Conservation (phyloP, 148 eudicot genomes). For the Fallopia convolvulus region DNA sequence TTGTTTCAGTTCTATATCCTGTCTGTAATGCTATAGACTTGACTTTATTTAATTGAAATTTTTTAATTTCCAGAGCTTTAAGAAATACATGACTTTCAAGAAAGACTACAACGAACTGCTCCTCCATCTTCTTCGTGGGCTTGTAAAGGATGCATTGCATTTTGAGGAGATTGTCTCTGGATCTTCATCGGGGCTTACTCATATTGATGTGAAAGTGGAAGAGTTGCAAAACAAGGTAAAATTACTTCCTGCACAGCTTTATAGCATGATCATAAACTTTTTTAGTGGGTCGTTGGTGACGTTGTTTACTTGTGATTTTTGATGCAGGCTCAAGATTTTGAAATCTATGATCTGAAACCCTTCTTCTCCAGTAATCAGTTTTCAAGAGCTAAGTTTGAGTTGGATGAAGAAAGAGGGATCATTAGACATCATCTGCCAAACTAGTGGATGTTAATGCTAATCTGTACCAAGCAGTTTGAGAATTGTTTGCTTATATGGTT, state of each 20-base stretch:
- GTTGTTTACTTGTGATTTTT: not conserved
- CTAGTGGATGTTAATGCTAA: not conserved
- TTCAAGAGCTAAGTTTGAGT: constrained; percentile 48
- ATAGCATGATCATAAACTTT: not conserved
- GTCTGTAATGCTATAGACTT: not conserved
- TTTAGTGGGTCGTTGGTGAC: not conserved
- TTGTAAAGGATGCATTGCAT: constrained; percentile 73
- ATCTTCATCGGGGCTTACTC: constrained; percentile 31
- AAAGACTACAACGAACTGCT: constrained; percentile 80
- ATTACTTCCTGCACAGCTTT: not conserved
- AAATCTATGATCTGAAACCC: constrained; percentile 64
- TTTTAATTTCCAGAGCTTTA: constrained; percentile 60
- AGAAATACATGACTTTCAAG: constrained; percentile 86
- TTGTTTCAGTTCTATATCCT: not conserved
- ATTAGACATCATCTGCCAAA: constrained; percentile 44
- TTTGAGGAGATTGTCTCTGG: constrained; percentile 83
- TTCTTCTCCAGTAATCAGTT: constrained; percentile 72
- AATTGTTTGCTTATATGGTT: not conserved
- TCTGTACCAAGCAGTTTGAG: not conserved
- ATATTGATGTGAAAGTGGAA: constrained; percentile 72
- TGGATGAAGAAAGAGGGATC: constrained; percentile 50
- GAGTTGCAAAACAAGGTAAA: constrained; percentile 82
- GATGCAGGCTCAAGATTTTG: constrained; percentile 62
- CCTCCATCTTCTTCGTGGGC: constrained; percentile 63
- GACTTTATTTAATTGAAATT: not conserved